Conservation (phyloP, 495 filamentous ascomycete genomes). For the Xylaria scruposa region DNA sequence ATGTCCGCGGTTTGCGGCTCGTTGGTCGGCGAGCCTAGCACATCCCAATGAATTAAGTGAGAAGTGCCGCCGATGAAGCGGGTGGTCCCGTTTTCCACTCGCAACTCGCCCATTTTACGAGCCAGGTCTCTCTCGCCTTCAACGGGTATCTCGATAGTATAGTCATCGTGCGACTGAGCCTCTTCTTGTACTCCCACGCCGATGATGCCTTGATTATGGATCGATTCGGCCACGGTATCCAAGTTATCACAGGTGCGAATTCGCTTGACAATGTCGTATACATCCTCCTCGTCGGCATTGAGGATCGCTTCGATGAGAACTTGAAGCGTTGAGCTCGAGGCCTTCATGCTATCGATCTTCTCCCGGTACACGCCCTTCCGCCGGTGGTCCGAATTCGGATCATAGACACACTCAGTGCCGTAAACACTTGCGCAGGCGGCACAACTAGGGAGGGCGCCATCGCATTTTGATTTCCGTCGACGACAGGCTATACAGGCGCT, state of each 20-base stretch:
- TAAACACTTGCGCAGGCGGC: constrained; percentile 96
- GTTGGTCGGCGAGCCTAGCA: constrained; percentile 61
- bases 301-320: constrained; percentile 92
- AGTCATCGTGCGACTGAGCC: constrained; percentile 46
- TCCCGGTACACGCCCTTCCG: constrained; percentile 97
- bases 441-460: constrained; percentile 90
- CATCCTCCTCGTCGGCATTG: constrained; percentile 85
- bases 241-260: constrained; percentile 92
- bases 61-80: constrained; percentile 96
- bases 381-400: constrained; percentile 93
- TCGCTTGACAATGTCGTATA: constrained; percentile 78
- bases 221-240: constrained; percentile 85
- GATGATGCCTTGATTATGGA: constrained; percentile 60
- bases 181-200: constrained; percentile 53
- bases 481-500: constrained; percentile 90
- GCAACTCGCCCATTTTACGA: constrained; percentile 90
- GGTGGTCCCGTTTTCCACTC: constrained; percentile 85
- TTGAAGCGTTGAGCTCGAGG: constrained; percentile 85
- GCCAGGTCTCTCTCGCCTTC: constrained; percentile 86
- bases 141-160: constrained; percentile 53
- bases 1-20: constrained; percentile 58
- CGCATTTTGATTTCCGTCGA: constrained; percentile 92
- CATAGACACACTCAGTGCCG: constrained; percentile 90
- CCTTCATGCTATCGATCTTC: constrained; percentile 88
- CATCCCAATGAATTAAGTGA: constrained; percentile 76